Evolutionary conservation across 176 grass and related monocot species (phyloP).

Genomic region (Puccinellia tenuiflora): DNA sequence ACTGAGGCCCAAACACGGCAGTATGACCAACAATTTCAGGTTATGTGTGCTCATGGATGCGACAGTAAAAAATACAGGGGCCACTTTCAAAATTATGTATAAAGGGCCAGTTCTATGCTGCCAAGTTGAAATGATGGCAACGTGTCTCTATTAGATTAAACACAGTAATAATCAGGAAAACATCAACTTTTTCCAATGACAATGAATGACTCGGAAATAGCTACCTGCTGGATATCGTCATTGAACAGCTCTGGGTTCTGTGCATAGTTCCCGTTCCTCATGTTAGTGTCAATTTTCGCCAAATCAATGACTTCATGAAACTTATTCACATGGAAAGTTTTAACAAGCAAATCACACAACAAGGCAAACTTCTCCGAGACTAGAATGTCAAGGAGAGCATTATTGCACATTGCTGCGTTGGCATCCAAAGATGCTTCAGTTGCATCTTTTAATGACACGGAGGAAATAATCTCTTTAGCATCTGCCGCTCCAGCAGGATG

Average conservation of each 20-base stretch:
- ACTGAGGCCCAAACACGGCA: background rate
- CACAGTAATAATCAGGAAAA: background rate
- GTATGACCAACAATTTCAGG: background rate
- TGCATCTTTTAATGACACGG: conserved; percentile 25
- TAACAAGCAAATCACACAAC: conserved; percentile 65
- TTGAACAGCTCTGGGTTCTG: conserved; percentile 47
- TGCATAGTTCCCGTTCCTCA: conserved; percentile 75
- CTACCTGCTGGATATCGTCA: conserved; percentile 74
- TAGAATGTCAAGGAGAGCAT: conserved; percentile 63
- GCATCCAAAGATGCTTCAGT: conserved; percentile 26
- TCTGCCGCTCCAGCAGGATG: conserved; percentile 7
- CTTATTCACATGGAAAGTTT: conserved; percentile 53
- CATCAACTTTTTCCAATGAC: background rate
- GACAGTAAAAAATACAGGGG: background rate
- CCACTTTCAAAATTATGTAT: background rate
- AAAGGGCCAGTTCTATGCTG: background rate
- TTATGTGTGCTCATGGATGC: background rate
- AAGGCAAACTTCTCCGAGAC: conserved; percentile 80
- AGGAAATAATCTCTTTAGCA: background rate
- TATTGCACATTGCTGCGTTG: conserved; percentile 62
- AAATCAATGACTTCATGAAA: conserved; percentile 50
- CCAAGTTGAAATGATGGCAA: background rate
- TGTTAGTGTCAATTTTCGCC: conserved; percentile 60
- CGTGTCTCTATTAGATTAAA: background rate
- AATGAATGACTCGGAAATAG: background rate